A percentile compares a stretch with the other conserved stretches of the same genome.
These are phyloP conservation scores for Lactarius quietus DNA, from an alignment of 768 basidiomycete genomes.

Conservation along the genomic window DNA sequence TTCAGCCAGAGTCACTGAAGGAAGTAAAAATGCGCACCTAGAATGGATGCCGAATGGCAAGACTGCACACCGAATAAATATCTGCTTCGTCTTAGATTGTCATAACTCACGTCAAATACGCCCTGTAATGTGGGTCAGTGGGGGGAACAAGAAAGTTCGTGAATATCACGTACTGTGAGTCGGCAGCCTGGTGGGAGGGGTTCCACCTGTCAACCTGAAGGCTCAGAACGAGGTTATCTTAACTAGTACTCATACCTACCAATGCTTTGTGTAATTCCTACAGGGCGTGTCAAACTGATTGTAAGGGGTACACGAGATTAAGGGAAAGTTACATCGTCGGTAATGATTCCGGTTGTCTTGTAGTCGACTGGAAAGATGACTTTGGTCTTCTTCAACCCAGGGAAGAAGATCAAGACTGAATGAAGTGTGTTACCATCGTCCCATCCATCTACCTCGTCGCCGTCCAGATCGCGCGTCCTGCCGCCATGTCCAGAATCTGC, in stretches of 20 bases:
- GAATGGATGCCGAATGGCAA: constrained; percentile 86
- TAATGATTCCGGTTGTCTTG: constrained; percentile 67
- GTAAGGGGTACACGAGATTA: background rate
- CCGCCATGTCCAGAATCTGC: constrained; percentile 93
- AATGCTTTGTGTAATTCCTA: constrained; percentile 75
- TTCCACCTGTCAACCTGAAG: constrained; percentile 33
- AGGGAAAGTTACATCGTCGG: constrained; percentile 71
- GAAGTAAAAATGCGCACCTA: constrained; percentile 47
- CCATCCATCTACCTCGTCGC: constrained; percentile 80
- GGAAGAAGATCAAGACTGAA: background rate
- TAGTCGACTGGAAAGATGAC: constrained; percentile 85
- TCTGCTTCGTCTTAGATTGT: background rate
- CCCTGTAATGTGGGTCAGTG: constrained; percentile 24
- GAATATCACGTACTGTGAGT: constrained; percentile 63
- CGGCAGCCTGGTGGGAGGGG: constrained; percentile 84
- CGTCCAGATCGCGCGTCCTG: constrained; percentile 77
- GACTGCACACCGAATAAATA: constrained; percentile 42
- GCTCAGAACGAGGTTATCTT: background rate
- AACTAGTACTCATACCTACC: constrained; percentile 40
- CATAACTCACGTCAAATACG: constrained; percentile 32
- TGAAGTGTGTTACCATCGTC: constrained; percentile 57
- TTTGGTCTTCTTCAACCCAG: constrained; percentile 29
- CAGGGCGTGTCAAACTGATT: background rate
- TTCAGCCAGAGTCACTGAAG: constrained; percentile 1
- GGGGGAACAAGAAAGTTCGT: background rate